These are phyloP conservation scores for Alternaria rosae DNA, from an alignment of 2,329 filamentous ascomycete species.

Conservation along the genomic window DNA sequence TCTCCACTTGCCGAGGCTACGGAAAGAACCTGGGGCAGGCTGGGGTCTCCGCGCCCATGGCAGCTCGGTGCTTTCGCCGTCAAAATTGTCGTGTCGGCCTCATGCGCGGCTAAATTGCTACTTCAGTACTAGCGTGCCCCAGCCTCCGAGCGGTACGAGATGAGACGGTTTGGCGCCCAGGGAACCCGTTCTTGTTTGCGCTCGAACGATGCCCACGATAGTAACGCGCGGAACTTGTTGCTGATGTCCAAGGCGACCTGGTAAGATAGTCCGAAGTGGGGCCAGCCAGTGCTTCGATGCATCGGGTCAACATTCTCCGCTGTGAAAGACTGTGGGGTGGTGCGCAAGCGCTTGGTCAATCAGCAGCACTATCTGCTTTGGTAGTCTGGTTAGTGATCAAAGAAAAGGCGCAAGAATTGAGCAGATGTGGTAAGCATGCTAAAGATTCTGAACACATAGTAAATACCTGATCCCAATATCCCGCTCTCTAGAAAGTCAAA, in stretches of 20 bases:
- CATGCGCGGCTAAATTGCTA: conserved; percentile 10
- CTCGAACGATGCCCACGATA: background rate
- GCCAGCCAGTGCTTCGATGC: background rate
- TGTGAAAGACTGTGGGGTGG: background rate
- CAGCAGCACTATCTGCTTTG: background rate
- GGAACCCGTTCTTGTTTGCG: background rate
- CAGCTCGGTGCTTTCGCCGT: conserved; percentile 9
- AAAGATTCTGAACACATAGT: background rate
- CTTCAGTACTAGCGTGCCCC: background rate
- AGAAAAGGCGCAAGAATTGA: background rate
- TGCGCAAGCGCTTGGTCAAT: background rate
- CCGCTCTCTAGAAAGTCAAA: background rate
- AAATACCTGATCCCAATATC: background rate
- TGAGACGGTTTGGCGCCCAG: conserved; percentile 11
- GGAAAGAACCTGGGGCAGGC: conserved; percentile 10
- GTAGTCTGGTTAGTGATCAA: background rate
- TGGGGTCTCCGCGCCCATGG: conserved; percentile 6
- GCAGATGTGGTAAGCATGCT: background rate
- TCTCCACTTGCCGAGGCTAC: conserved; percentile 15
- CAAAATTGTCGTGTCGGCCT: background rate
- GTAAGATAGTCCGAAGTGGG: background rate
- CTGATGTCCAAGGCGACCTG: background rate
- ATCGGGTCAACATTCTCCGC: background rate
- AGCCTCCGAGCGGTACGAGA: background rate
- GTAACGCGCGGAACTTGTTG: background rate